Evolutionary conservation across 2,329 filamentous ascomycete genomes (phyloP).

Genomic region (Hymenoscyphus linearis): DNA sequence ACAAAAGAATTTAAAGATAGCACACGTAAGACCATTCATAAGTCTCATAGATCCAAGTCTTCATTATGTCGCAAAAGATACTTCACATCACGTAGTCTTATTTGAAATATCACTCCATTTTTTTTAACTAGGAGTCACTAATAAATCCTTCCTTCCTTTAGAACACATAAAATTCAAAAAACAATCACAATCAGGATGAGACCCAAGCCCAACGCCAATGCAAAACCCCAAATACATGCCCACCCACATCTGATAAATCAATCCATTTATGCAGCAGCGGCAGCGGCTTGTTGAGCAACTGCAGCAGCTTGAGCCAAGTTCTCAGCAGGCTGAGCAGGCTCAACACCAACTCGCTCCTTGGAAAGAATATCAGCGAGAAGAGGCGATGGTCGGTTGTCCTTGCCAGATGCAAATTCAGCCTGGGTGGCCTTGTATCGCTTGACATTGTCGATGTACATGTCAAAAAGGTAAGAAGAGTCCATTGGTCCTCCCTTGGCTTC

Average conservation of each 20-base stretch:
- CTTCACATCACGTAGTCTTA: neutral
- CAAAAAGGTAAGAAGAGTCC: conserved; percentile 93
- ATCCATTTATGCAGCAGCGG: neutral
- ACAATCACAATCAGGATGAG: neutral
- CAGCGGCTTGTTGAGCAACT: neutral
- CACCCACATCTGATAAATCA: neutral
- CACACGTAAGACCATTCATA: too few species aligned
- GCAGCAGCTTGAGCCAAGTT: conserved; percentile 20
- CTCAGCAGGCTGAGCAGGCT: conserved; percentile 26
- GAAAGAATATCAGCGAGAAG: conserved; percentile 85
- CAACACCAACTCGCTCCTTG: conserved; percentile 90
- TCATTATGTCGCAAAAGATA: too few species aligned
- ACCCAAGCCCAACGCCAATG: neutral
- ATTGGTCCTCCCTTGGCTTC: conserved; percentile 96
- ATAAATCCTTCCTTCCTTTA: neutral
- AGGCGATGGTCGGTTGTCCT: conserved; percentile 82
- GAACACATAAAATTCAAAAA: neutral
- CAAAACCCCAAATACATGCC: neutral
- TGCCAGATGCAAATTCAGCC: conserved; percentile 60
- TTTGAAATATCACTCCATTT: neutral
- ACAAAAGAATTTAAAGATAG: too few species aligned
- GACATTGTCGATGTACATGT: conserved; percentile 90
- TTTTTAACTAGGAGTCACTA: neutral
- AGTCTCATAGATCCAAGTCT: too few species aligned
- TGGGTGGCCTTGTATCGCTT: conserved; percentile 83